A percentile compares a stretch with the other conserved stretches of the same genome.
Evolutionary conservation across 371 early-diverging fungal genomes (phyloP).

Genomic region (Caulochytrium protostelioides): DNA sequence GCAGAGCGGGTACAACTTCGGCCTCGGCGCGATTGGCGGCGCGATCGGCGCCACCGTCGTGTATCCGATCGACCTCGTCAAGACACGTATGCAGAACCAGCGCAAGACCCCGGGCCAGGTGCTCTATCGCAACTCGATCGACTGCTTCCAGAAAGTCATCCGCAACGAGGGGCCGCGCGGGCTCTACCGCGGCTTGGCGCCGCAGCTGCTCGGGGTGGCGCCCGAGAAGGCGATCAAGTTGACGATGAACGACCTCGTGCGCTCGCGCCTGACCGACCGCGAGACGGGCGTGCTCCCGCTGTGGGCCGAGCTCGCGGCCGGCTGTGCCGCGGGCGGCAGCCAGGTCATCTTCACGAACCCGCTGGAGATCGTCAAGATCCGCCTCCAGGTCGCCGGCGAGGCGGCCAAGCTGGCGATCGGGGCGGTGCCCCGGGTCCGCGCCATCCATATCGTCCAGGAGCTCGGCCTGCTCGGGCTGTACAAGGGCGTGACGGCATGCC

Average conservation of each 20-base stretch:
- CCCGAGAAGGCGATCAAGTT: conserved; percentile 97
- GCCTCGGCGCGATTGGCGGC: conserved; percentile 77
- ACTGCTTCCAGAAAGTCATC: conserved; percentile 84
- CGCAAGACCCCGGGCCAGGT: conserved; percentile 71
- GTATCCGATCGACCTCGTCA: conserved; percentile 93
- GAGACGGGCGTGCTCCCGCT: conserved; percentile 49
- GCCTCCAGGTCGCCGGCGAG: conserved; percentile 49
- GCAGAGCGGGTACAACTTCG: conserved; percentile 44
- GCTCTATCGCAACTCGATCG: conserved; percentile 75
- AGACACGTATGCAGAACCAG: conserved; percentile 96
- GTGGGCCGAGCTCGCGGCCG: conserved; percentile 63
- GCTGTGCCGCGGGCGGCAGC: conserved; percentile 71
- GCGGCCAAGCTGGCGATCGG: conserved; percentile 16
- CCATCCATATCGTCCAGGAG: conserved; percentile 69
- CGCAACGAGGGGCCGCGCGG: conserved; percentile 77
- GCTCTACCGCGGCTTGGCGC: conserved; percentile 85
- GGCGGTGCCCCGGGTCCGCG: conserved; percentile 33
- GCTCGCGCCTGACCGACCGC: conserved; percentile 39
- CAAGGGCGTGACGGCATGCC: conserved; percentile 65
- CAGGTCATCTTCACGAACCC: conserved; percentile 94
- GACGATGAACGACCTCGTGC: conserved; percentile 82
- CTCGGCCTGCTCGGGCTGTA: conserved; percentile 85
- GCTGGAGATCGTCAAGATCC: conserved; percentile 89
- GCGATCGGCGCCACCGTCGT: conserved; percentile 88
- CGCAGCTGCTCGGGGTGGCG: conserved; percentile 86